Evolutionary conservation across 2,329 filamentous ascomycete genomes (phyloP), one percentile per base, ranked within the genome.

Genomic region (Trichophyton rubrum): DNA sequence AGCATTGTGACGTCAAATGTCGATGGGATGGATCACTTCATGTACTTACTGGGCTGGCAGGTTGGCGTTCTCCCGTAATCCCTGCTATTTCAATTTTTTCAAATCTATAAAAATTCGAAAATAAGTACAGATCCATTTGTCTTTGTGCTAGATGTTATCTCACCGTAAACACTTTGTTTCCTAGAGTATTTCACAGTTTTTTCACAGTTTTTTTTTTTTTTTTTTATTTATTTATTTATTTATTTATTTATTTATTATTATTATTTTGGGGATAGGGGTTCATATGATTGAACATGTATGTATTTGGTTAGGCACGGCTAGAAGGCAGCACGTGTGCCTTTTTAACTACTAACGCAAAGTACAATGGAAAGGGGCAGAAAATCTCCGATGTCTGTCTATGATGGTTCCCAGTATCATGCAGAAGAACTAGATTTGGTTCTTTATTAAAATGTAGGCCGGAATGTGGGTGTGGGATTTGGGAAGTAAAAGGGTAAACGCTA

Each of bases 41-140:
- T 55, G 49, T 55, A 35, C n/a, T 20, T 55, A 35, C n/a, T 11
- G 49, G 49, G 27, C 33, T 33, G 49, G 49, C 49, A 55, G 49
- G 49, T 55, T 35, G 49, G 49, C 49, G 49, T 55, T 35, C 49
- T 55, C 33, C 27, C 33, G 49, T 55, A 55, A 27, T 55, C 38
- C 49, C 33, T 27, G 33, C 8, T 55, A 35, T 55, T 7, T 24
- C 20, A 38, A 33, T 20, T 11, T 33, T 53, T 33, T 43, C 4
- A 35, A 55, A 55, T 55, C 49, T 30, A 55, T 55, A 38, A 55
- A 55, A 35, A 55, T 33, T 55, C 24, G 13, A 55, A 55, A 55
- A 55, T 55, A 20, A 55, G 49, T 33, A 20, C 27, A 15, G 20
- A 3, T 49, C 20, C 45, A 49, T 49, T 9, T 20, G 15, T 49